Conservation (phyloP, 1,139 yeast species). For the Candida smagusa region DNA sequence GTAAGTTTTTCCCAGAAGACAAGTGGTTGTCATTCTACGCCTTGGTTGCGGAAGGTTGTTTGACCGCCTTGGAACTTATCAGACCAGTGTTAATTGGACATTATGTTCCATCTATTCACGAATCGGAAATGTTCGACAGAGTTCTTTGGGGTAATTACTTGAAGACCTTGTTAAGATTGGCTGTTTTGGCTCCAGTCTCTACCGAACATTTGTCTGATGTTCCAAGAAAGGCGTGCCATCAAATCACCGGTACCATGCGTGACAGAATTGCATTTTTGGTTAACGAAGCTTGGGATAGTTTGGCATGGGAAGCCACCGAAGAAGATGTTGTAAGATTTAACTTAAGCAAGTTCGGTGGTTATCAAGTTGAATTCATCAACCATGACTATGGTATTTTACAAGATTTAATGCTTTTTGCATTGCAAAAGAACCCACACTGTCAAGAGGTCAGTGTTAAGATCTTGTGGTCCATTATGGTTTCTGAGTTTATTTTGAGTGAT, state of each 20-base stretch:
- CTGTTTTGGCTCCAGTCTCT: conserved; percentile 56
- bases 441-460: conserved; percentile 65
- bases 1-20: conserved; percentile 60
- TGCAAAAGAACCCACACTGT: conserved; percentile 65
- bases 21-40: conserved; percentile 72
- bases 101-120: conserved; percentile 53
- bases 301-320: conserved; percentile 65
- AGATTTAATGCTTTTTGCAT: conserved; percentile 63
- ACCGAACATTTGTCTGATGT: conserved; percentile 65
- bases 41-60: conserved; percentile 56
- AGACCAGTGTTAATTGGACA: conserved; percentile 52
- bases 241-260: conserved; percentile 64
- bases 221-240: conserved; percentile 68
- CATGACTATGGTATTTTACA: conserved; percentile 59
- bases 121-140: conserved; percentile 49
- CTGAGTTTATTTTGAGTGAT: conserved; percentile 63
- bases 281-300: conserved; percentile 65
- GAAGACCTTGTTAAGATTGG: conserved; percentile 51
- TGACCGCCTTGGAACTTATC: conserved; percentile 56
- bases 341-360: conserved; percentile 63
- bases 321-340: conserved; percentile 64
- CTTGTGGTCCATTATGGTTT: conserved; percentile 67
- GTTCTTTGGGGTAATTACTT: conserved; percentile 66
- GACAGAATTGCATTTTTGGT: conserved; percentile 56
- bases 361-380: conserved; percentile 64